Evolutionary conservation across 75 land plant genomes (phyloP), one percentile per base, ranked within the genome.

Genomic region (Larix kaempferi): DNA sequence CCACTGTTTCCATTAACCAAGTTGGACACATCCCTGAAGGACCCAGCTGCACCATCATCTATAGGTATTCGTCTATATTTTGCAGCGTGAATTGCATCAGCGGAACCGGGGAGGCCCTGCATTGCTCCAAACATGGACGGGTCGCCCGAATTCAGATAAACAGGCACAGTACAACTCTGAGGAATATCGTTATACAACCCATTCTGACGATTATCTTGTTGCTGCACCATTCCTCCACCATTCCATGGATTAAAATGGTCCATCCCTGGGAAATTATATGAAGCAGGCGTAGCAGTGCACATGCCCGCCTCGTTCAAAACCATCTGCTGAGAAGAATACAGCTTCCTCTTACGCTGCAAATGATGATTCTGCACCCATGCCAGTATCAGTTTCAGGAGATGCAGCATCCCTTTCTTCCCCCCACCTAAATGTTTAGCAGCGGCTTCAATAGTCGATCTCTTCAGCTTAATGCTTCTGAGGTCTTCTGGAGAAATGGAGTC

Each of bases 361-460:
- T 87, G 93, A 76, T 87, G 49, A 33, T 85, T 82, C 55, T 92
- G 90, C 44, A 92, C 94, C 96, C 96, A 94, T 2, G 83, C 72
- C 2, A 91, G 89, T 6, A 94, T 87, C 8, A 94, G 85, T 69
- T 91, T 91, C 76, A 91, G 77, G 67, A 94, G 81, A 77, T 84
- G 88, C 71, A 86, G 80, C 84, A 85, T 84, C 14, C 89, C 96
- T 22, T 83, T 85, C 56, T 81, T 87, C 0, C 92, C 91, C 0
- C 92, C 90, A 21, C 96, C 96, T 17, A 94, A 80, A 4, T 88
- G 78, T 78, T 78, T 79, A 4, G 86, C 88, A 1, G 94, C 94
- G 54, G 71, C 69, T 72, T 91, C 96, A 22, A 94, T 86, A 44
- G 93, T 91, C 54, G 96, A 78, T 52, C 73, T 78, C 76, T 91